Evolutionary conservation across 352 stramenopile genomes (phyloP).

Genomic region (Pythium sukuiense): DNA sequence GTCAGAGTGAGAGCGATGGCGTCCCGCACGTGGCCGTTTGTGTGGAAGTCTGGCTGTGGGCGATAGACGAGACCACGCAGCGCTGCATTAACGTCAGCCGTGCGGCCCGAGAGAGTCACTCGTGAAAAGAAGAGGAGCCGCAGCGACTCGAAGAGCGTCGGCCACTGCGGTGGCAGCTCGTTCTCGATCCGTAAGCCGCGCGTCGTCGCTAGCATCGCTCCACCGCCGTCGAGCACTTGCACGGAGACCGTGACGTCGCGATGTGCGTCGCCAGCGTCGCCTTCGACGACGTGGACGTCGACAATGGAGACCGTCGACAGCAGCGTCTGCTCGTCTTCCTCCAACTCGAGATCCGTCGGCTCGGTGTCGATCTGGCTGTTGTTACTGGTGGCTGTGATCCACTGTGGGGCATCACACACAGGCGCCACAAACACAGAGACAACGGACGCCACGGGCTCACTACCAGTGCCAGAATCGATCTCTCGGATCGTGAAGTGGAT

Average conservation of each 20-base stretch:
- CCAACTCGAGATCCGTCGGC: conserved; percentile 27
- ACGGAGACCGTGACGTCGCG: conserved; percentile 40
- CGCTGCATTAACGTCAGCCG: conserved; percentile 47
- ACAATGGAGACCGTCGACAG: conserved; percentile 35
- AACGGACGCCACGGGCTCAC: conserved; percentile 1
- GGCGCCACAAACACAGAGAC: conserved; percentile 46
- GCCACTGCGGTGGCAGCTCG: conserved; percentile 12
- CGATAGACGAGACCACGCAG: conserved; percentile 59
- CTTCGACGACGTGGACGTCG: conserved; percentile 31
- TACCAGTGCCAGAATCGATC: conserved; percentile 19
- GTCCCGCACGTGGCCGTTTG: conserved; percentile 34
- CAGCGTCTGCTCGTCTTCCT: conserved; percentile 47
- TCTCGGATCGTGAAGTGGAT: conserved; percentile 34
- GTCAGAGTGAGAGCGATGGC: conserved; percentile 33
- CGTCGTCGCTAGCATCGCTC: conserved; percentile 51
- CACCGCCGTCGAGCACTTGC: conserved; percentile 37
- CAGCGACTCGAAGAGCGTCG: conserved; percentile 8
- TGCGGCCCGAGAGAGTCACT: conserved; percentile 33
- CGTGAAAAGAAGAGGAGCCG: conserved; percentile 49
- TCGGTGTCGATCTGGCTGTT: not conserved
- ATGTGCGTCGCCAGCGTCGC: conserved; percentile 7
- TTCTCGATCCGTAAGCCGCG: conserved; percentile 35
- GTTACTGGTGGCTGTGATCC: conserved; percentile 14
- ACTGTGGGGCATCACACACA: conserved; percentile 58
- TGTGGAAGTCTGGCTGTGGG: conserved; percentile 50